These are phyloP conservation scores for Leucosporidium yakuticum DNA, from an alignment of 768 basidiomycete genomes.

Conservation along the genomic window DNA sequence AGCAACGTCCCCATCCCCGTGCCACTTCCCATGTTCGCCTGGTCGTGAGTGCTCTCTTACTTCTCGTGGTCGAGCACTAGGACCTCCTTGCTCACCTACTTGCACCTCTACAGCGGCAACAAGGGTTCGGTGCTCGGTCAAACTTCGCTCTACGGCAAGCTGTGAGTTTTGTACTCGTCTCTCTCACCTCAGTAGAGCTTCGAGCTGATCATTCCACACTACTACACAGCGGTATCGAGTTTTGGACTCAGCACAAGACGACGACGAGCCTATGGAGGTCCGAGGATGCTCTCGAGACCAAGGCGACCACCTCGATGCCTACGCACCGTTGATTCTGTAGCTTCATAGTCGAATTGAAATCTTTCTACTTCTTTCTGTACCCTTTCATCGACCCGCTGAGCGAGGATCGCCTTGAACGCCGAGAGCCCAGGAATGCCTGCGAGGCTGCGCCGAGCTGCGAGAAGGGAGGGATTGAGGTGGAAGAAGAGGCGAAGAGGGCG, in stretches of 20 bases:
- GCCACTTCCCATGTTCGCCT: constrained; percentile 69
- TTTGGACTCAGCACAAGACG: constrained; percentile 88
- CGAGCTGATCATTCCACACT: no score
- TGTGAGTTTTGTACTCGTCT: constrained; percentile 46
- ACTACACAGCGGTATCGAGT: constrained; percentile 64
- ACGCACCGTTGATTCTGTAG: constrained; percentile 28
- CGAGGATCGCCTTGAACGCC: background rate
- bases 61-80: constrained; percentile 65
- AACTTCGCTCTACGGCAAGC: constrained; percentile 81
- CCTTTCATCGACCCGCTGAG: background rate
- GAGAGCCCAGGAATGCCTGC: background rate
- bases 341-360: background rate
- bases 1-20: constrained; percentile 72
- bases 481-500: no score
- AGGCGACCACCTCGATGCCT: constrained; percentile 43
- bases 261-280: constrained; percentile 88
- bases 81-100: no score
- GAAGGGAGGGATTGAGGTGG: background rate
- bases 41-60: constrained; percentile 45
- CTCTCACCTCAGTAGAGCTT: background rate
- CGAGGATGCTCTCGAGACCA: constrained; percentile 50
- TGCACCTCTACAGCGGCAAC: constrained; percentile 53
- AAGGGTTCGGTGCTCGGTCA: constrained; percentile 51
- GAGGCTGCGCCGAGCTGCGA: background rate
- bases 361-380: background rate